Evolutionary conservation across 495 filamentous ascomycete species (phyloP).

Genomic region (Penicillium manginii): DNA sequence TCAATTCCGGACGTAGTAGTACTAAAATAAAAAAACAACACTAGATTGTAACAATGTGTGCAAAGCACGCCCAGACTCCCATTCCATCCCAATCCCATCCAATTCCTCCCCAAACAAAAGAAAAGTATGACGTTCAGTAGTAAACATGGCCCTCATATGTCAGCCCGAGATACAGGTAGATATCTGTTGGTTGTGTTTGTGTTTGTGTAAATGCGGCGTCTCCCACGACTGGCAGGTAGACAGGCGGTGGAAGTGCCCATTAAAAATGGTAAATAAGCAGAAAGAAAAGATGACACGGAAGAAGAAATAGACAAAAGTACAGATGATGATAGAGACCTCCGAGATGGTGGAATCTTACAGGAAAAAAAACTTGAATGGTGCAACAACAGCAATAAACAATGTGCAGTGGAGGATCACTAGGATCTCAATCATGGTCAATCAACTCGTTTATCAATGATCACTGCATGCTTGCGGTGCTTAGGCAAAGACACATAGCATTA

Average conservation of each 20-base stretch:
- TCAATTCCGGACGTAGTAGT: not conserved
- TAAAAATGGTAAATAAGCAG: constrained; percentile 6
- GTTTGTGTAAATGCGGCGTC: not conserved
- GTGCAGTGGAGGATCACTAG: not conserved
- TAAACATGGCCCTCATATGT: constrained; percentile 21
- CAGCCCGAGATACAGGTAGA: constrained; percentile 16
- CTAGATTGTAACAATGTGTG: constrained; percentile 6
- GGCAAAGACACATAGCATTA: constrained; percentile 29
- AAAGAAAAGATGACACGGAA: constrained; percentile 28
- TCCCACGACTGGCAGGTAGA: constrained; percentile 10
- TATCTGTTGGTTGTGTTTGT: constrained; percentile 3
- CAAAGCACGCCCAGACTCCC: constrained; percentile 20
- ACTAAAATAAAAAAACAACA: too few species aligned
- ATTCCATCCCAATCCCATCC: constrained; percentile 1
- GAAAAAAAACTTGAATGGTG: not conserved
- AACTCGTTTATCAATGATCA: not conserved
- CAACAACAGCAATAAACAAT: not conserved
- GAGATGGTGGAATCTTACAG: not conserved
- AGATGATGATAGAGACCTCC: too few species aligned
- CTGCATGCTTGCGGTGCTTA: constrained; percentile 5
- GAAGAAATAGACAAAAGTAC: constrained; percentile 15
- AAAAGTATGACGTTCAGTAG: constrained; percentile 4
- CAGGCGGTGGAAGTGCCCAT: constrained; percentile 7
- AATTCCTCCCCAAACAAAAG: constrained; percentile 8
- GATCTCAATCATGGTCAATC: not conserved